These are phyloP conservation scores for Paracoccidioides lutzii DNA, from an alignment of 2,329 filamentous ascomycete genomes.

Conservation along the genomic window DNA sequence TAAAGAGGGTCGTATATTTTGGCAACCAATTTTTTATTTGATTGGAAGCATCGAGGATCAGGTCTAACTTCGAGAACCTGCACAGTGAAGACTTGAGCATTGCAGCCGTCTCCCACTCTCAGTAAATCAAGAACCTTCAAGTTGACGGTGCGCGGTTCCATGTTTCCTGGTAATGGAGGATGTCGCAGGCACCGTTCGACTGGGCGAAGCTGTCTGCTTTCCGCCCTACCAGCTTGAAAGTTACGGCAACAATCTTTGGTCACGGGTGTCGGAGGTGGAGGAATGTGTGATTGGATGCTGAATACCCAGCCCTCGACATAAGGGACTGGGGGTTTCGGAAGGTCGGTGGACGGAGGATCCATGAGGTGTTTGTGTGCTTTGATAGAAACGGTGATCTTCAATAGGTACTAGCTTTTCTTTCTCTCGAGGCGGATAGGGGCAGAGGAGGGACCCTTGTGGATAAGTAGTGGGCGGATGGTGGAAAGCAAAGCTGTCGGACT, in stretches of 20 bases:
- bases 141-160: constrained; percentile 8
- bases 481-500: background rate
- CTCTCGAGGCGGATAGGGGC: background rate
- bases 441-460: background rate
- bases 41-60: constrained; percentile 1
- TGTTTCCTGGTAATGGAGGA: constrained; percentile 11
- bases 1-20: constrained; percentile 18
- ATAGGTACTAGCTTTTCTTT: background rate
- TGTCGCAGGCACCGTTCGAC: constrained; percentile 12
- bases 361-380: background rate
- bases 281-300: constrained; percentile 9
- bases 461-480: background rate
- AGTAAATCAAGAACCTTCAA: constrained; percentile 12
- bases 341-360: constrained; percentile 9
- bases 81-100: constrained; percentile 14
- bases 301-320: constrained; percentile 14
- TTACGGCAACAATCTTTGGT: constrained; percentile 7
- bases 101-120: constrained; percentile 11
- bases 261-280: constrained; percentile 11
- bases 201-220: constrained; percentile 10
- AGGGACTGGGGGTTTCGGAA: constrained; percentile 11
- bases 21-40: constrained; percentile 11
- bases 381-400: background rate
- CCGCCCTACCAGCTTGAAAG: constrained; percentile 6
- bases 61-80: constrained; percentile 6